A percentile compares a stretch with the other conserved stretches of the same genome.
phyloP scores from a whole-genome alignment of 306 rosid genomes.

The Quercus aquifolioides region DNA sequence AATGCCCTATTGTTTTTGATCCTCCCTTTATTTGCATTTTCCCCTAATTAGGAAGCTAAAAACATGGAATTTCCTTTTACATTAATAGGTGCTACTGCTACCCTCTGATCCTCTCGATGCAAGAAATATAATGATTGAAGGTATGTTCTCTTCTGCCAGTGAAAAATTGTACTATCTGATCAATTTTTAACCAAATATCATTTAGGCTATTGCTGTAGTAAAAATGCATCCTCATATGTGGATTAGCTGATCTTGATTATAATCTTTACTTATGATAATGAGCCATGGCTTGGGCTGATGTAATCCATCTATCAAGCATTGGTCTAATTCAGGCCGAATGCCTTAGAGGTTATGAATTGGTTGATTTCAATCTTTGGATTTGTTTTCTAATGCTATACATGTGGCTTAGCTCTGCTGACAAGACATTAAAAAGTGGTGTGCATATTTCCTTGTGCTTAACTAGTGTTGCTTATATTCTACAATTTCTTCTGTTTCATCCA shows the following conservation, averaged over 20 bases:
- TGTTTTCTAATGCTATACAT: background rate
- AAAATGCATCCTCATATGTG: background rate
- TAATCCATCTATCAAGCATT: background rate
- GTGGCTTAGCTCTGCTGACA: background rate
- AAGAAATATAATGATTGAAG: constrained; percentile 96
- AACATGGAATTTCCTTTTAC: constrained; percentile 6
- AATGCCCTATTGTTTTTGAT: background rate
- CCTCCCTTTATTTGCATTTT: constrained; percentile 8
- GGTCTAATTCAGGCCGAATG: background rate
- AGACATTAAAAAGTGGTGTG: background rate
- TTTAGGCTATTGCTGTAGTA: background rate
- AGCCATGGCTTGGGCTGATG: background rate
- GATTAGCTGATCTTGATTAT: background rate
- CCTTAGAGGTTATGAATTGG: background rate
- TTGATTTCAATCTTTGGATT: background rate
- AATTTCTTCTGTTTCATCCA: constrained; percentile 5
- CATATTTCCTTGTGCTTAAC: background rate
- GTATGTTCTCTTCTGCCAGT: constrained; percentile 36
- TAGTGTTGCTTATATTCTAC: background rate
- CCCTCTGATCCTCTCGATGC: constrained; percentile 97
- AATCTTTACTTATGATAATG: background rate
- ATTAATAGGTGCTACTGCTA: constrained; percentile 59
- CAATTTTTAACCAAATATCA: background rate
- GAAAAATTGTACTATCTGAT: constrained; percentile 1
- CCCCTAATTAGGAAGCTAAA: constrained; percentile 21